phyloP scores from a whole-genome alignment of 768 basidiomycete genomes.

The Wakefieldia striispora region DNA sequence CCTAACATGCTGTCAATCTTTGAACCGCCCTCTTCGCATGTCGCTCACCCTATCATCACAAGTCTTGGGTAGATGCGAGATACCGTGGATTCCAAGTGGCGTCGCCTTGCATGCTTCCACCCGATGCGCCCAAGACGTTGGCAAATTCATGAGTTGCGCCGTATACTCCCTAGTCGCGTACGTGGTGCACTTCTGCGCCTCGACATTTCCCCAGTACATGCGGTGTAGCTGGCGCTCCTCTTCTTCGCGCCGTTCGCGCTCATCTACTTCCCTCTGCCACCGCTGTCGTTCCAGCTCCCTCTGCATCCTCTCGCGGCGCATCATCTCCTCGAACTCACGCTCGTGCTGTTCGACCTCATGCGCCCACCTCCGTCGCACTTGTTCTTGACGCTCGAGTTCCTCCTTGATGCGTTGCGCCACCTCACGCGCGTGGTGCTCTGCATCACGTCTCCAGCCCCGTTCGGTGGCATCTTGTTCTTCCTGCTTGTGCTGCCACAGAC shows the following conservation, averaged over 20 bases:
- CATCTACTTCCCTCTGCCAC: constrained; percentile 18
- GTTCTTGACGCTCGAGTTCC: constrained; percentile 8
- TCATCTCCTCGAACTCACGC: constrained; percentile 4
- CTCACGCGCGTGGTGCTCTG: constrained; percentile 3
- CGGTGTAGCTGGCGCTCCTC: constrained; percentile 23
- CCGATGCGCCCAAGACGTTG: constrained; percentile 13
- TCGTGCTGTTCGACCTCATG: constrained; percentile 1
- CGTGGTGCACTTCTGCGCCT: constrained; percentile 22
- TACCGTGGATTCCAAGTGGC: constrained; percentile 21
- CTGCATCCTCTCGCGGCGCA: constrained; percentile 1
- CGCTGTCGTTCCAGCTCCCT: neutral
- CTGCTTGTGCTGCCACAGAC: constrained; percentile 4
- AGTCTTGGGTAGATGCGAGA: constrained; percentile 11
- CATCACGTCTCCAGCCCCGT: neutral
- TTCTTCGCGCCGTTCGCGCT: constrained; percentile 16
- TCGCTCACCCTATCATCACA: constrained; percentile 24
- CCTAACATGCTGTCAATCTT: constrained; percentile 3
- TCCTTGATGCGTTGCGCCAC: neutral
- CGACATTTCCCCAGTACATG: constrained; percentile 23
- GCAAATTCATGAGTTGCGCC: constrained; percentile 30
- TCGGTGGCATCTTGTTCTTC: neutral
- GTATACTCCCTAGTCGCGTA: constrained; percentile 31
- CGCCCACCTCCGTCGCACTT: constrained; percentile 1
- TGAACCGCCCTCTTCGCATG: too few relatives aligned
- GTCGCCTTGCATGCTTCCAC: constrained; percentile 24